These are phyloP conservation scores for Themeda triandra DNA, from an alignment of 176 grass and related monocot species.

Conservation along the genomic window DNA sequence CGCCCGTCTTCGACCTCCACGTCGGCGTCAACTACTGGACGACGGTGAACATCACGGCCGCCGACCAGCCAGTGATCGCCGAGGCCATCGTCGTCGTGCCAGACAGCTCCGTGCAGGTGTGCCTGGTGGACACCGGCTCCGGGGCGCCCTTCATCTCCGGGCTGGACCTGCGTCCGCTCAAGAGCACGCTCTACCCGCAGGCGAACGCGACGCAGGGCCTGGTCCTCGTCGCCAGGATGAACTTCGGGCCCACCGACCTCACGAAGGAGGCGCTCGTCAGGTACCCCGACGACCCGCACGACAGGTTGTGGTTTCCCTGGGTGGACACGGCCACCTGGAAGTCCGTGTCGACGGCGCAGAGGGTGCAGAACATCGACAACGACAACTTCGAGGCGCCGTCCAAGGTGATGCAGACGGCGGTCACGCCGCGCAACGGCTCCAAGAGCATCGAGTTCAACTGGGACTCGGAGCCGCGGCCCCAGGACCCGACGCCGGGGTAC, in stretches of 20 bases:
- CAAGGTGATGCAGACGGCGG: conserved; percentile 48
- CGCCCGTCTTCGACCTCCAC: conserved; percentile 47
- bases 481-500: neutral
- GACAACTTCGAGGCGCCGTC: conserved; percentile 24
- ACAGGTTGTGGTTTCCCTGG: neutral
- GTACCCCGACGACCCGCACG: conserved; percentile 40
- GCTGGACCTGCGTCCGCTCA: conserved; percentile 45
- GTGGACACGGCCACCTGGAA: neutral
- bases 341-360: neutral
- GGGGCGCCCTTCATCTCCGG: conserved; percentile 60
- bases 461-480: neutral
- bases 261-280: neutral
- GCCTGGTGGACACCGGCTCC: conserved; percentile 39
- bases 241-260: conserved; percentile 11
- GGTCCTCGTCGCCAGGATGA: conserved; percentile 1
- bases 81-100: conserved; percentile 32
- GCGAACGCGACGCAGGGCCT: conserved; percentile 28
- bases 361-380: neutral
- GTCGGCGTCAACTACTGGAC: conserved; percentile 46
- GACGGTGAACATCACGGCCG: conserved; percentile 20
- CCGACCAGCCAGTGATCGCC: neutral
- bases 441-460: conserved; percentile 8
- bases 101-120: conserved; percentile 34
- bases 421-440: conserved; percentile 15
- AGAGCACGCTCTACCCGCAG: conserved; percentile 9